These are phyloP conservation scores for Candida gigantensis DNA, from an alignment of 1,139 yeast species.

Conservation along the genomic window DNA sequence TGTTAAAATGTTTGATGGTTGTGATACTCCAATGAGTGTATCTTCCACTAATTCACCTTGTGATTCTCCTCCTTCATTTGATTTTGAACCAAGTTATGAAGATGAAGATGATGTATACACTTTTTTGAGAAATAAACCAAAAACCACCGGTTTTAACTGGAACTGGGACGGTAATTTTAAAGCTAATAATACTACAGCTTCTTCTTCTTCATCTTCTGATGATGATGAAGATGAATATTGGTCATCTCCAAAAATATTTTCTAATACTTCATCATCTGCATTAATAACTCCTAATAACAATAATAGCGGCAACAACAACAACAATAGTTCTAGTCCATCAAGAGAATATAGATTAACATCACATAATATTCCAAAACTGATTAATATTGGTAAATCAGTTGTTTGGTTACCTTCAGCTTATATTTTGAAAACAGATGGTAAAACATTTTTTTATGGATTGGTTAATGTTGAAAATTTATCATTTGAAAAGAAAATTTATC, in stretches of 20 bases:
- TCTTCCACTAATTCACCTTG: constrained; percentile 37
- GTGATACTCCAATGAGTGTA: constrained; percentile 42
- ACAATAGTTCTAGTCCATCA: constrained; percentile 1
- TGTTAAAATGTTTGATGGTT: constrained; percentile 44
- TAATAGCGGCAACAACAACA: constrained; percentile 1
- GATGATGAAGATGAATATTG: constrained; percentile 19
- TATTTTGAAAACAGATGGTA: constrained; percentile 15
- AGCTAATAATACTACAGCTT: too few species aligned
- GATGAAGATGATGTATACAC: constrained; percentile 19
- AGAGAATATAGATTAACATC: constrained; percentile 15
- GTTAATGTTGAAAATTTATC: constrained; percentile 40
- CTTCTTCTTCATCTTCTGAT: constrained; percentile 10
- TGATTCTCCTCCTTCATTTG: constrained; percentile 29
- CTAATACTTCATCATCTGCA: too few species aligned
- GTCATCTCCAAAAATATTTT: constrained; percentile 11
- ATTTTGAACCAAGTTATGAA: constrained; percentile 5
- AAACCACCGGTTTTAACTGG: constrained; percentile 18
- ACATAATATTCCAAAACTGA: constrained; percentile 16
- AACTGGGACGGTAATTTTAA: constrained; percentile 11
- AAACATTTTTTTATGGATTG: constrained; percentile 24
- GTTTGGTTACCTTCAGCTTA: constrained; percentile 16
- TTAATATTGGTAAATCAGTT: constrained; percentile 6
- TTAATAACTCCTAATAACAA: too few species aligned
- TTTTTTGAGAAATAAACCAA: constrained; percentile 13
- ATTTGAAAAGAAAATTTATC: constrained; percentile 36